A percentile compares a stretch with the other conserved stretches of the same genome.
Evolutionary conservation across 2,329 filamentous ascomycete species (phyloP).

Genomic region (Proliferodiscus dingleyae): DNA sequence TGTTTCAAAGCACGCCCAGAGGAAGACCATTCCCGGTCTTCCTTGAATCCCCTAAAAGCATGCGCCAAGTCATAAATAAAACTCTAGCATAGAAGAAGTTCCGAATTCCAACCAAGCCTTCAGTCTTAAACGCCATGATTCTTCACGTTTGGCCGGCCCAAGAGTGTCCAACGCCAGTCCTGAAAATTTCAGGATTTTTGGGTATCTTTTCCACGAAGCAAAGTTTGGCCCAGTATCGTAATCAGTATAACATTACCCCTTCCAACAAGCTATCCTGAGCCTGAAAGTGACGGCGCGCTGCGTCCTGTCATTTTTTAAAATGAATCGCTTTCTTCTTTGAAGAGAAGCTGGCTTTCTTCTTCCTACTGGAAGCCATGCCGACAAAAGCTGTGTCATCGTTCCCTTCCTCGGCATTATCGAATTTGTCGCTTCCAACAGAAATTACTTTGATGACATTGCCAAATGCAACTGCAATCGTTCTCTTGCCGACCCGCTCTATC

Average conservation of each 20-base stretch:
- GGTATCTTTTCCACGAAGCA: constrained; percentile 1
- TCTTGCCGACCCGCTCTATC: constrained; percentile 55
- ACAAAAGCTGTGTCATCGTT: constrained; percentile 23
- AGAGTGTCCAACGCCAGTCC: constrained; percentile 1
- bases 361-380: constrained; percentile 21
- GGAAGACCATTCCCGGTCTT: no score
- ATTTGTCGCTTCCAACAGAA: constrained; percentile 60
- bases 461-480: constrained; percentile 64
- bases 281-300: background rate
- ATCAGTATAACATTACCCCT: background rate
- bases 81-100: background rate
- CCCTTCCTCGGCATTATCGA: constrained; percentile 38
- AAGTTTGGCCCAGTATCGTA: background rate
- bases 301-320: background rate
- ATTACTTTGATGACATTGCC: constrained; percentile 71
- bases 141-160: background rate
- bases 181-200: background rate
- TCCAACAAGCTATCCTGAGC: background rate
- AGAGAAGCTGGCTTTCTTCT: constrained; percentile 12
- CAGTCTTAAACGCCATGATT: background rate
- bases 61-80: no score
- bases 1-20: no score
- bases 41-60: no score
- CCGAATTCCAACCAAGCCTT: background rate
- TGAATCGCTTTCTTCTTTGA: constrained; percentile 8